Percentiles rank a stretch among this genome's conserved stretches.
Conservation (phyloP, 2,329 filamentous ascomycete genomes). For the Achaetomium macrosporum region DNA sequence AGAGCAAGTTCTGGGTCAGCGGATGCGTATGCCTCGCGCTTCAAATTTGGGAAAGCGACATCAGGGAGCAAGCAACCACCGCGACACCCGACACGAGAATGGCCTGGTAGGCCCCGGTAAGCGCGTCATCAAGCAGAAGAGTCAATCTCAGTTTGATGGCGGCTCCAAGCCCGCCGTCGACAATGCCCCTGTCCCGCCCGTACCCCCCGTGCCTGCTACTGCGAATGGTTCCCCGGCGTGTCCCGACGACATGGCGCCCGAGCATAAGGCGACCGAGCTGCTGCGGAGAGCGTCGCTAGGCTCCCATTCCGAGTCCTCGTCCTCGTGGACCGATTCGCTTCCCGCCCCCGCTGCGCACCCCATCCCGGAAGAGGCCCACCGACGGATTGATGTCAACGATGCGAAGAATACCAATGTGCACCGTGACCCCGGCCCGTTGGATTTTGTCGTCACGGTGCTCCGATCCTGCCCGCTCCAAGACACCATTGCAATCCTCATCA, state of each 20-base stretch:
- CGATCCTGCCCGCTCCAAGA: conserved; percentile 86
- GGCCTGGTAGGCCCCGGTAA: conserved; percentile 74
- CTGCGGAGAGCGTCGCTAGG: conserved; percentile 45
- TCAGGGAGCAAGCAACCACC: conserved; percentile 56
- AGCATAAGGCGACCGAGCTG: conserved; percentile 37
- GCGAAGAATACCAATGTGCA: conserved; percentile 63
- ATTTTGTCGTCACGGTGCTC: conserved; percentile 79
- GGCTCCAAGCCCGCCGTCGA: conserved; percentile 25
- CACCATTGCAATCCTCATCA: conserved; percentile 93
- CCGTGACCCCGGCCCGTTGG: conserved; percentile 65
- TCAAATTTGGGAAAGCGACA: conserved; percentile 56
- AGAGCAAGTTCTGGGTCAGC: conserved; percentile 40
- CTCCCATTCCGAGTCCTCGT: conserved; percentile 50
- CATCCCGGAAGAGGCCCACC: conserved; percentile 42
- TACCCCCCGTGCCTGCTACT: conserved; percentile 30
- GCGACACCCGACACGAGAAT: conserved; percentile 78
- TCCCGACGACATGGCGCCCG: conserved; percentile 35
- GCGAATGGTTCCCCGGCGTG: conserved; percentile 33
- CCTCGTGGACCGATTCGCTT: conserved; percentile 48
- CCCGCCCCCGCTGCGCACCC: conserved; percentile 30
- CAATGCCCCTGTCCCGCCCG: conserved; percentile 25
- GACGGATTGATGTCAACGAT: conserved; percentile 64
- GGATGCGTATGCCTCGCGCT: conserved; percentile 55
- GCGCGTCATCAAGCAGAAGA: conserved; percentile 46
- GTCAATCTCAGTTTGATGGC: conserved; percentile 39